A percentile compares a stretch with the other conserved stretches of the same genome.
Conservation (phyloP, 2,329 filamentous ascomycete genomes). For the Xylogone sp. region DNA sequence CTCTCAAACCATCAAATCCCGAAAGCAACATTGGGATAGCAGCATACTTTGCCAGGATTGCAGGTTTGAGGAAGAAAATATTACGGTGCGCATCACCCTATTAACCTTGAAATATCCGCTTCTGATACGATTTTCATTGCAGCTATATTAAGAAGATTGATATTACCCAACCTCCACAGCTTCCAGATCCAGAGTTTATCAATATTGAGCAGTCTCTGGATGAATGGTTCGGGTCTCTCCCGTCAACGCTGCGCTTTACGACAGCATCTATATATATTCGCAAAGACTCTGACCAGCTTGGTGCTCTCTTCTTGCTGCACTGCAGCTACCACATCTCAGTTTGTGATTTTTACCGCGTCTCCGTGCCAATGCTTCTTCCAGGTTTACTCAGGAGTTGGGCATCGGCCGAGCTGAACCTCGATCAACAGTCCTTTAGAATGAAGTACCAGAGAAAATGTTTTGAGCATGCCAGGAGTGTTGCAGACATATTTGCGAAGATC, state of each 20-base stretch:
- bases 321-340: constrained; percentile 44
- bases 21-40: background rate
- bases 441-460: constrained; percentile 3
- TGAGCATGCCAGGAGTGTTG: constrained; percentile 14
- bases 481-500: constrained; percentile 35
- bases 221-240: constrained; percentile 38
- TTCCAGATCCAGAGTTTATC: constrained; percentile 39
- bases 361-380: constrained; percentile 40
- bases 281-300: constrained; percentile 42
- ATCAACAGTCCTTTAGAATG: constrained; percentile 32
- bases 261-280: constrained; percentile 42
- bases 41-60: constrained; percentile 2
- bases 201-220: constrained; percentile 36
- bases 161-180: constrained; percentile 36
- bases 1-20: background rate
- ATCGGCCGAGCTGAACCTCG: constrained; percentile 34
- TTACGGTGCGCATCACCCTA: background rate
- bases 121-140: background rate
- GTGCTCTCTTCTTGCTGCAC: constrained; percentile 40
- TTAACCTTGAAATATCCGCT: background rate
- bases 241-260: constrained; percentile 40
- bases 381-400: constrained; percentile 36
- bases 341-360: constrained; percentile 42
- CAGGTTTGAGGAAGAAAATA: constrained; percentile 2
- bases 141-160: constrained; percentile 39